Evolutionary conservation across 768 basidiomycete genomes (phyloP).

Genomic region (Mycena galopus): DNA sequence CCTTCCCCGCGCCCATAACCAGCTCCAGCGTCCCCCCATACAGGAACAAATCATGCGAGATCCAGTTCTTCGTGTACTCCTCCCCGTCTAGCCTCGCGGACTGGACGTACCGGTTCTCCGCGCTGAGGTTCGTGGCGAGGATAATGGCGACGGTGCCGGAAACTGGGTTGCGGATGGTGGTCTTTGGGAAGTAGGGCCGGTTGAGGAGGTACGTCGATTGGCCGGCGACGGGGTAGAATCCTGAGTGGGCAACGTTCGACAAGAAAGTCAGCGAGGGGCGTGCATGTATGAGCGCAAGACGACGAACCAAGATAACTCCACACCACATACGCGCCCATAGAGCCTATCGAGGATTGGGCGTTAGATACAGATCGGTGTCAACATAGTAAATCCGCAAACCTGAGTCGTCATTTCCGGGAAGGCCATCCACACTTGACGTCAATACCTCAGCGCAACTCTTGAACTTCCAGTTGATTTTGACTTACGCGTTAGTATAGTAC

Average conservation of each 20-base stretch:
- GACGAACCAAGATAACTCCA: slow-evolving; percentile 32
- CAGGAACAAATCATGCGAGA: slow-evolving; percentile 19
- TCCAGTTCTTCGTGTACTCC: slow-evolving; percentile 27
- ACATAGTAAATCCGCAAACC: no score
- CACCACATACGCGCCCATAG: slow-evolving; percentile 34
- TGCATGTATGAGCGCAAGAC: not conserved
- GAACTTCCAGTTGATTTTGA: no score
- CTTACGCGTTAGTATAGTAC: slow-evolving; percentile 30
- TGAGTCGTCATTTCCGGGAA: slow-evolving; percentile 34
- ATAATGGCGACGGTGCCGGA: slow-evolving; percentile 22
- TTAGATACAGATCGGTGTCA: no score
- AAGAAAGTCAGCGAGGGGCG: not conserved
- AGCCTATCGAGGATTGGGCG: no score
- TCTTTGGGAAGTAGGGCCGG: slow-evolving; percentile 36
- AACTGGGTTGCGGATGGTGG: slow-evolving; percentile 29
- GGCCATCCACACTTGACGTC: slow-evolving; percentile 4
- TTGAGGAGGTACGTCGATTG: slow-evolving; percentile 35
- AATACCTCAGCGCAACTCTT: not conserved
- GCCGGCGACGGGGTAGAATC: slow-evolving; percentile 36
- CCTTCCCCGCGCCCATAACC: slow-evolving; percentile 8
- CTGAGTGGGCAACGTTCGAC: not conserved
- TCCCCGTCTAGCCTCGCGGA: slow-evolving; percentile 28
- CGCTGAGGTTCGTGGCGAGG: slow-evolving; percentile 14
- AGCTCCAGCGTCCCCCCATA: slow-evolving; percentile 13
- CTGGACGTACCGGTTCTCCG: slow-evolving; percentile 29